Base-by-base conservation (phyloP, 768 basidiomycete species). In the Hypholoma fasciculare region DNA sequence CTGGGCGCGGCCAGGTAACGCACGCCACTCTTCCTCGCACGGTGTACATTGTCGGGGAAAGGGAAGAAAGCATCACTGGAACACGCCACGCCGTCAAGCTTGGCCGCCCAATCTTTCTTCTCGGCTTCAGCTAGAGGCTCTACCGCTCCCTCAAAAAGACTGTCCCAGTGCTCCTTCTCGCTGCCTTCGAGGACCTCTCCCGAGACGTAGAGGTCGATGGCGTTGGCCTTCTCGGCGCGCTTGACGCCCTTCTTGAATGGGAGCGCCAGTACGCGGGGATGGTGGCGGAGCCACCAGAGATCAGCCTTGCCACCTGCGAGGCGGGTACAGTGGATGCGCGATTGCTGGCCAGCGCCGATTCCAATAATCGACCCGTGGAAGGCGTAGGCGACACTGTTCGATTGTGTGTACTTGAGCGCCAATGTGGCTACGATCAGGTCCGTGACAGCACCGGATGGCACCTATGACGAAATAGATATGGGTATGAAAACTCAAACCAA, bases 41-140 rank as follows among this genome's bases (percentile, higher is more conserved):
- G 82, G 70, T 98, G 92, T 36, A 99, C 96, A 65, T 98, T 99
- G 69, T 99, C 97, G 12, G 96, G 84, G 86, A 98, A 98, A 16
- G 97, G 97, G 94, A 98, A 98, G 84, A 99, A 99, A 51, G 96
- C 97, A 64, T 99, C 97, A 60, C 93, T 95, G 34, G 92, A 92
- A 74, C 97, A 96, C 6, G 91, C 87, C 51, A 98, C 96, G 19
- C 86, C 91, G 59, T 89, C 87, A 56, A 98, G 76, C 75, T 88
- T 76, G 47, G 65, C 72, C 51, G 84, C 85, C 84, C 94, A 96
- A 52, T 83, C 82, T 67, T 79, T 83, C 70, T 83, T 88, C 75
- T 97, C 95, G 59, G 79, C 79, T 14, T 76, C 80, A 14, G 75
- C 84, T 61, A 99, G 75, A 16, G 87, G 77, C 60, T 73, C 75